These are phyloP conservation scores for Xanthoceras sorbifolium DNA, from an alignment of 345 rosid species.

Conservation along the genomic window DNA sequence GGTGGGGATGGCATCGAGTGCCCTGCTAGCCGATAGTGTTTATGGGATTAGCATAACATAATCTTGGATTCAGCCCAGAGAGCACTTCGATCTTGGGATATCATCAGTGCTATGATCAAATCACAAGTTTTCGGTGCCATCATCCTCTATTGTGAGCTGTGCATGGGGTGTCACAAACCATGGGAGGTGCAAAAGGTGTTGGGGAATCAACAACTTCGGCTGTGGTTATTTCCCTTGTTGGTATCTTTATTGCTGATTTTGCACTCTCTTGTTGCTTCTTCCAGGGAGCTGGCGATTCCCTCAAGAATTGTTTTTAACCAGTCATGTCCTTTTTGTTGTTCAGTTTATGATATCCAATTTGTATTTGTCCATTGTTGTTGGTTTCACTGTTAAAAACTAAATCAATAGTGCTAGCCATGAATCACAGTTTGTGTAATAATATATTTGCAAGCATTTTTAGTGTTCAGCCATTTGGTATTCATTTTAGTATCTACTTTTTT, in stretches of 20 bases:
- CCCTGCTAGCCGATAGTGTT: constrained; percentile 67
- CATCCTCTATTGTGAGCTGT: constrained; percentile 75
- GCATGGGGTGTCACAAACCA: constrained; percentile 84
- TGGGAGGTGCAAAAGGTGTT: constrained; percentile 85
- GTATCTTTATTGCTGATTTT: constrained; percentile 79
- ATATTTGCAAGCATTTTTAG: not conserved
- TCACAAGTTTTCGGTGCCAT: constrained; percentile 83
- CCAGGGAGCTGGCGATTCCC: constrained; percentile 87
- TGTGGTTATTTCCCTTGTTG: constrained; percentile 82
- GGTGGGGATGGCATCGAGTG: constrained; percentile 83
- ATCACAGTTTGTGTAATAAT: not conserved
- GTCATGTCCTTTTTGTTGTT: not conserved
- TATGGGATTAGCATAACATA: constrained; percentile 71
- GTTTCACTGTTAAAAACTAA: not conserved
- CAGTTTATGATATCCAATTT: not conserved
- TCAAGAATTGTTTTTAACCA: constrained; percentile 53
- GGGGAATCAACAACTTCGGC: constrained; percentile 89
- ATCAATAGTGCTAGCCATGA: not conserved
- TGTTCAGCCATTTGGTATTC: no score
- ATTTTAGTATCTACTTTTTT: no score
- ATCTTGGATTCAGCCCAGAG: constrained; percentile 77
- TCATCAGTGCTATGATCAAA: constrained; percentile 85
- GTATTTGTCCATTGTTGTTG: not conserved
- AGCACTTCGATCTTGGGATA: constrained; percentile 72
- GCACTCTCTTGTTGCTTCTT: constrained; percentile 73